Percentiles rank a stretch among this genome's conserved stretches.
Conservation (phyloP, 768 basidiomycete species). For the Suillus subalutaceus region DNA sequence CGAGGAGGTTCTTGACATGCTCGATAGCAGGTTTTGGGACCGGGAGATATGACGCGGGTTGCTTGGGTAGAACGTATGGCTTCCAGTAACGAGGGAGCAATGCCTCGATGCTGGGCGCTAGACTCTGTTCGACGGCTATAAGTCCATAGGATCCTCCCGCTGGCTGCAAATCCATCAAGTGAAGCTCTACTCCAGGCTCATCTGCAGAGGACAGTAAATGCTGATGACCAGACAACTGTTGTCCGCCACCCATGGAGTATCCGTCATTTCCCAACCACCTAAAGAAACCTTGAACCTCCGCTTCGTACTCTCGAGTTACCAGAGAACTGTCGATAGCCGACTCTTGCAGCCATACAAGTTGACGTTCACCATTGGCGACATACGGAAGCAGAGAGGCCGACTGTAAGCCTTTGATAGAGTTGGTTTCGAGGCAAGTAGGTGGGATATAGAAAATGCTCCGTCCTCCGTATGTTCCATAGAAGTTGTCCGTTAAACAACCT, state of each 20-base stretch:
- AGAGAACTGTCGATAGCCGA: conserved; percentile 52
- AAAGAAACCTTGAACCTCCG: conserved; percentile 43
- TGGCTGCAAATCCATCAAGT: conserved; percentile 42
- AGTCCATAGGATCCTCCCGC: conserved; percentile 48
- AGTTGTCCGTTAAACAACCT: conserved; percentile 51
- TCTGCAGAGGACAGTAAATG: conserved; percentile 19
- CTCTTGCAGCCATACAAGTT: conserved; percentile 67
- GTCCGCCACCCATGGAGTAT: conserved; percentile 7
- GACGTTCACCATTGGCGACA: conserved; percentile 29
- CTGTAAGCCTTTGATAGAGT: conserved; percentile 21
- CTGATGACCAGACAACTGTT: conserved; percentile 22
- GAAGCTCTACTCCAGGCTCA: conserved; percentile 7
- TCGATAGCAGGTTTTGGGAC: conserved; percentile 59
- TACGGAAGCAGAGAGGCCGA: conserved; percentile 31
- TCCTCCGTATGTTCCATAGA: conserved; percentile 59
- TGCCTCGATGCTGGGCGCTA: conserved; percentile 54
- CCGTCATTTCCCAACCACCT: conserved; percentile 28
- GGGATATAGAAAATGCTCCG: conserved; percentile 51
- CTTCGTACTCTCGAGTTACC: conserved; percentile 32
- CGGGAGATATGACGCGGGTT: conserved; percentile 51
- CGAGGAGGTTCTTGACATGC: conserved; percentile 59
- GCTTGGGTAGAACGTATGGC: conserved; percentile 58
- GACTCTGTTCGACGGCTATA: conserved; percentile 46
- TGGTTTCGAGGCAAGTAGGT: conserved; percentile 41
- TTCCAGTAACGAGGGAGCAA: conserved; percentile 77